Evolutionary conservation across 495 filamentous ascomycete species (phyloP).

Genomic region (Penicilliopsis zonata): DNA sequence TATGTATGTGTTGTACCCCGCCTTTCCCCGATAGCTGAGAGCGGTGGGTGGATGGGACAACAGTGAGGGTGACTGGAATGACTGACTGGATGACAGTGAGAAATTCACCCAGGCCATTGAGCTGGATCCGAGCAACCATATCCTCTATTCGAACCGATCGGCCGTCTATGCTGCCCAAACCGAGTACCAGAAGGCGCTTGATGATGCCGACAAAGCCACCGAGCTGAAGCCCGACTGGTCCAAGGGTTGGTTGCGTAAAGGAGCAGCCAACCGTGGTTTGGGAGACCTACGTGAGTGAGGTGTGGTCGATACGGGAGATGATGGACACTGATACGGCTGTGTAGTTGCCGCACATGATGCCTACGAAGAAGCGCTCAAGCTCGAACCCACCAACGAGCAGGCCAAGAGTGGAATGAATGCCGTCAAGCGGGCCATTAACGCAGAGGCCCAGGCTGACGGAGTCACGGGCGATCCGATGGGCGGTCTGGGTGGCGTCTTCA

Average conservation of each 20-base stretch:
- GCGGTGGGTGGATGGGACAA: slow-evolving; percentile 1
- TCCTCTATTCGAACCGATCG: slow-evolving; percentile 95
- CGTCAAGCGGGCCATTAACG: slow-evolving; percentile 78
- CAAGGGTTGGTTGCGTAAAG: slow-evolving; percentile 89
- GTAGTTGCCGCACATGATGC: slow-evolving; percentile 70
- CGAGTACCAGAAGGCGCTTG: slow-evolving; percentile 70
- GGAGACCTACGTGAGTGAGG: slow-evolving; percentile 59
- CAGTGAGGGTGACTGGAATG: slow-evolving; percentile 3
- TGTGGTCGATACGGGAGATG: neutral
- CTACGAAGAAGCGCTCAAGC: slow-evolving; percentile 82
- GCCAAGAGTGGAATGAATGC: slow-evolving; percentile 76
- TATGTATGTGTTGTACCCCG: slow-evolving; percentile 55
- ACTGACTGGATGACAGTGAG: slow-evolving; percentile 40
- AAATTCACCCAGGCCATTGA: slow-evolving; percentile 91
- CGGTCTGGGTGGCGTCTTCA: slow-evolving; percentile 84
- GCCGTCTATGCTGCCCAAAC: slow-evolving; percentile 89
- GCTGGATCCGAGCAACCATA: slow-evolving; percentile 80
- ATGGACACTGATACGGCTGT: slow-evolving; percentile 6
- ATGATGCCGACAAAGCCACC: slow-evolving; percentile 85
- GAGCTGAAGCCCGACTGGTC: slow-evolving; percentile 97
- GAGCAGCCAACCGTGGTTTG: slow-evolving; percentile 74
- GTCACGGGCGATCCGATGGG: slow-evolving; percentile 52
- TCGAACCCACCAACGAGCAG: slow-evolving; percentile 85
- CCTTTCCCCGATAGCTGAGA: no score
- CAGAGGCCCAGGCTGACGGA: slow-evolving; percentile 60